These are phyloP conservation scores for Chrysoporthe austroafricana DNA, from an alignment of 2,329 filamentous ascomycete genomes.

Conservation along the genomic window DNA sequence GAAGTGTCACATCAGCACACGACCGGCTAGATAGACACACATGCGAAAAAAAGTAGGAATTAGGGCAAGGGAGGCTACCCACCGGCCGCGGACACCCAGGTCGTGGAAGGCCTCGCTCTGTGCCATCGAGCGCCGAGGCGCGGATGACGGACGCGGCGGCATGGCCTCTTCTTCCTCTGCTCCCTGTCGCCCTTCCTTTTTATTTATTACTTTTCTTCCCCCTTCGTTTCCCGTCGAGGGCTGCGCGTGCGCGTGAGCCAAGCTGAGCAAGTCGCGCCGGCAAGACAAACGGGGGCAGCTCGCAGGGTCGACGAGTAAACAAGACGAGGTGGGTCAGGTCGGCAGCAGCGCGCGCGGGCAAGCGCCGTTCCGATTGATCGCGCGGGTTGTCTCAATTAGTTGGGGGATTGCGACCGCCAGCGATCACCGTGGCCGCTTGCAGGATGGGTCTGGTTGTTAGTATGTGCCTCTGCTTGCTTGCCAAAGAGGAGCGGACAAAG, in stretches of 20 bases:
- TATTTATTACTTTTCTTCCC: too few relatives aligned
- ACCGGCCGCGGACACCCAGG: constrained; percentile 56
- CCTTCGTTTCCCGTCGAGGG: too few relatives aligned
- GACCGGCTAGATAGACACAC: neutral
- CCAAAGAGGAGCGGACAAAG: neutral
- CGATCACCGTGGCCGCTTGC: too few relatives aligned
- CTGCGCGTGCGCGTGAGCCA: neutral
- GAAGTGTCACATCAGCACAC: constrained; percentile 3
- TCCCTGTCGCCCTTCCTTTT: neutral
- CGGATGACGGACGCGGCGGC: constrained; percentile 41
- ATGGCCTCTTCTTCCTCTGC: constrained; percentile 34
- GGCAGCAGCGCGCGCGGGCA: neutral
- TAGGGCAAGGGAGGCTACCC: constrained; percentile 20
- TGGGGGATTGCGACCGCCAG: neutral
- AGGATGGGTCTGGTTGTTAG: too few relatives aligned
- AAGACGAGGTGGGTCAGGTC: neutral
- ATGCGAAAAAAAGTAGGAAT: neutral
- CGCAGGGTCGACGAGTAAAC: neutral
- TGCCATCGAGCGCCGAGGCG: constrained; percentile 43
- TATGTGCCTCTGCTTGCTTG: too few relatives aligned
- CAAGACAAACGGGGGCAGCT: neutral
- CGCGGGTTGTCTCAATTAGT: too few relatives aligned
- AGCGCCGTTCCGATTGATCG: too few relatives aligned
- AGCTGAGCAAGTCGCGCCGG: neutral
- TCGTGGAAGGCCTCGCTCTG: constrained; percentile 54